phyloP scores from a whole-genome alignment of 2,329 filamentous ascomycete genomes.

The Ophiostoma perfectum region DNA sequence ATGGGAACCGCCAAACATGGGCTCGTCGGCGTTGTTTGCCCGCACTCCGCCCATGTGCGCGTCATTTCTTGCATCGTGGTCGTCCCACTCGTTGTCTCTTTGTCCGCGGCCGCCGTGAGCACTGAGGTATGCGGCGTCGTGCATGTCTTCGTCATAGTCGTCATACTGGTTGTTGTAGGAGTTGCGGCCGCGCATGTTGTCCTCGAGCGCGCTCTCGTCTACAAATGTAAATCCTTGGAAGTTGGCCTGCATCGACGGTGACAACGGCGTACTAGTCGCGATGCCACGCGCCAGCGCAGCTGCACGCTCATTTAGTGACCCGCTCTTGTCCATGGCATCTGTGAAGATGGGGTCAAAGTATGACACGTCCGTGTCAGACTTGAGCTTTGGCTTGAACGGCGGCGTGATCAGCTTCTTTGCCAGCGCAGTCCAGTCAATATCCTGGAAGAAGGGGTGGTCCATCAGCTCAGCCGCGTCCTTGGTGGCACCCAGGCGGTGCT shows the following conservation, averaged over 20 bases:
- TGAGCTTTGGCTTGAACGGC: conserved; percentile 95
- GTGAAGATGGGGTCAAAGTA: conserved; percentile 99
- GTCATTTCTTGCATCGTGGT: conserved; percentile 48
- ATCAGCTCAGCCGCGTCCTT: conserved; percentile 92
- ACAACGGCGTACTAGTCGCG: conserved; percentile 83
- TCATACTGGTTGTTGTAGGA: conserved; percentile 34
- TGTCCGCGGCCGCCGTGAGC: conserved; percentile 37
- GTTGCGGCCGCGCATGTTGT: conserved; percentile 60
- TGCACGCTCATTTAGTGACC: conserved; percentile 85
- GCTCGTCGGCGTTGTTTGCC: conserved; percentile 55
- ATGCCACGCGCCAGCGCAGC: conserved; percentile 80
- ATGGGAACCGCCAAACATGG: conserved; percentile 57
- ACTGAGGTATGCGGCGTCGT: conserved; percentile 45
- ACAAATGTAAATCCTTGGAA: conserved; percentile 99
- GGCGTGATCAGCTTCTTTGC: conserved; percentile 88
- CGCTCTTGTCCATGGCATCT: conserved; percentile 79
- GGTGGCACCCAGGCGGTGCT: conserved; percentile 85
- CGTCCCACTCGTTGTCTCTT: conserved; percentile 56
- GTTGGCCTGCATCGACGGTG: conserved; percentile 93
- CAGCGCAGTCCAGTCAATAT: conserved; percentile 87
- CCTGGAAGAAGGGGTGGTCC: conserved; percentile 86
- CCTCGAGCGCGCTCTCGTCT: conserved; percentile 92
- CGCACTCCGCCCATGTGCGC: conserved; percentile 58
- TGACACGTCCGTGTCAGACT: conserved; percentile 91
- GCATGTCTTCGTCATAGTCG: conserved; percentile 55